Evolutionary conservation across 768 basidiomycete species (phyloP), one percentile per base, ranked within the genome.

Genomic region (Sistotremastrum suecicum): DNA sequence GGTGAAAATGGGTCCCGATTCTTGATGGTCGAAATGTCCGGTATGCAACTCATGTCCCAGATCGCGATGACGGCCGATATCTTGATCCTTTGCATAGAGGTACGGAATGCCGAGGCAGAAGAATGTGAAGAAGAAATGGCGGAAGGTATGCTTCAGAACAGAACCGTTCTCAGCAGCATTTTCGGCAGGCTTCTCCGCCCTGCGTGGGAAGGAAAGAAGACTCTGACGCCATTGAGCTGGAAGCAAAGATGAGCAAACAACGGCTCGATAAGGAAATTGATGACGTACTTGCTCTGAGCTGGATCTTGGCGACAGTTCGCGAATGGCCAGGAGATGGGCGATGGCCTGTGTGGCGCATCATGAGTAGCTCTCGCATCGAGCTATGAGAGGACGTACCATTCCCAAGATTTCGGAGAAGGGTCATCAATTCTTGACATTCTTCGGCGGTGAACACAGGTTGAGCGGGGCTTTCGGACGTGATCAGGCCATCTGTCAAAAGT

Each of bases 91-190:
- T 51, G 75, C 60, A 64, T 86, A 84, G 47, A 88, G 60, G 60
- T 80, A 86, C 1, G 86, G 86, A 42, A 89, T 78, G 2, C 86
- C 86, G 7, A 89, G 70, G 55, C 82, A 83, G 28, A 89, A 50
- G 50, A 72, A 64, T 0, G 78, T 74, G 46, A 80, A 59, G 38
- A 83, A 32, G 54, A 84, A 58, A 56, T 83, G 60, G 39, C 62
- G 63, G 33, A 56, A 55, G 42, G 9, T 46, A 46, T 58, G 54
- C 50, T 53, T 60, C 56, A 35, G 56, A 52, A 30, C 54, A 49
- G 31, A 51, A 56, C 3, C 49, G 29, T 29, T 43, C 41, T 34
- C 34, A 34, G 71, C 63, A 48, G 80, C 78, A 5, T 62, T 65
- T 1, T 81, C 82, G 4, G 83, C 66, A 8, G 80, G 71, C 50